Conservation (phyloP, 805 yeast genomes). For the Candida ulmi region DNA sequence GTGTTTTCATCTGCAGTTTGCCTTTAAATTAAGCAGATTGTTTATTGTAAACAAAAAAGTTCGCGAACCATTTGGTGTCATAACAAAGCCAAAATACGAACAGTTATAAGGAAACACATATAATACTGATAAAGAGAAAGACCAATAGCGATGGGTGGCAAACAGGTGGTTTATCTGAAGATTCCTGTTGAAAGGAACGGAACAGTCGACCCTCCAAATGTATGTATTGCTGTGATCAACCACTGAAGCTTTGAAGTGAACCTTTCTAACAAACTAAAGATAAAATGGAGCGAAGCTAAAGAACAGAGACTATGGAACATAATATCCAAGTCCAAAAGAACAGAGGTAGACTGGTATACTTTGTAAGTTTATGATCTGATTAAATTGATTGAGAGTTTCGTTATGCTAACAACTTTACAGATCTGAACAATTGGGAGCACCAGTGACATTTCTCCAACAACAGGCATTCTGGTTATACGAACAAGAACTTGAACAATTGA, state of each 20-base stretch:
- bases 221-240: too few species aligned
- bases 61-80: too few species aligned
- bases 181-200: slow-evolving; percentile 22
- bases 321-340: slow-evolving; percentile 20
- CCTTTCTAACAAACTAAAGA: slow-evolving; percentile 7
- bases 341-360: slow-evolving; percentile 17
- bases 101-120: too few species aligned
- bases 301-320: slow-evolving; percentile 21
- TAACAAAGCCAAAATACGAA: too few species aligned
- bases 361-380: slow-evolving; percentile 4
- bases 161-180: slow-evolving; percentile 18
- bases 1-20: too few species aligned
- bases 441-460: slow-evolving; percentile 21
- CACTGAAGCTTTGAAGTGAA: neutral
- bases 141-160: neutral
- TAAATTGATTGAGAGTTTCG: too few species aligned
- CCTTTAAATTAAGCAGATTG: neutral
- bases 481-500: slow-evolving; percentile 21
- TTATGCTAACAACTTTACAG: neutral
- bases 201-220: slow-evolving; percentile 19
- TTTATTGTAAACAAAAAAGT: too few species aligned
- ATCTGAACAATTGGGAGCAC: slow-evolving; percentile 16
- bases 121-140: neutral
- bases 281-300: slow-evolving; percentile 20
- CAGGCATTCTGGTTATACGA: slow-evolving; percentile 25